Conservation (phyloP, 1,284 basidiomycete genomes). For the Pascua guehoae region DNA sequence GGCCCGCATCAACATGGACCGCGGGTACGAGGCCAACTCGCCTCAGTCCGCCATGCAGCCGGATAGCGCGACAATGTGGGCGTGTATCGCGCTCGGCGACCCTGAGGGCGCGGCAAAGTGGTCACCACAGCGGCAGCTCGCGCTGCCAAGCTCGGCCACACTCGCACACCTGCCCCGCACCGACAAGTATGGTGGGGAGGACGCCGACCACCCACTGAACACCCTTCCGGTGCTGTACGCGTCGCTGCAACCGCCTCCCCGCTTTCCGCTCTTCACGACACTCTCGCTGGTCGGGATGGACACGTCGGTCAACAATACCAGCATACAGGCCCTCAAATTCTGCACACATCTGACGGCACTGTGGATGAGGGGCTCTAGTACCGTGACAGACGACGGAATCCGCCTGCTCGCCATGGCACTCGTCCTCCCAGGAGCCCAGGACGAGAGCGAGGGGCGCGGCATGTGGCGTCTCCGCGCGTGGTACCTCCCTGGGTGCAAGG, state of each 20-base stretch:
- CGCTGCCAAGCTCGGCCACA: conserved; percentile 17
- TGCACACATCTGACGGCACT: conserved; percentile 36
- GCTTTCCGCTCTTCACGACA: conserved; percentile 31
- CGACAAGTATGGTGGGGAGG: conserved; percentile 1
- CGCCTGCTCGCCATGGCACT: conserved; percentile 28
- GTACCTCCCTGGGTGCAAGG: conserved; percentile 23
- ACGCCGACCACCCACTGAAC: conserved; percentile 28
- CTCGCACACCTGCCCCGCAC: conserved; percentile 24
- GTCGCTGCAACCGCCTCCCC: neutral
- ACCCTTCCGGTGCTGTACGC: conserved; percentile 28
- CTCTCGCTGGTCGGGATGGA: conserved; percentile 29
- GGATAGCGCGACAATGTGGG: conserved; percentile 41
- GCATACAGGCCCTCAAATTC: conserved; percentile 25
- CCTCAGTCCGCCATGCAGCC: conserved; percentile 12
- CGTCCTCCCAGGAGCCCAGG: neutral
- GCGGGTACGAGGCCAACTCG: neutral
- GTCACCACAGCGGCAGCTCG: conserved; percentile 18
- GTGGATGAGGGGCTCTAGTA: conserved; percentile 28
- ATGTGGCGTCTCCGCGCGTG: conserved; percentile 30
- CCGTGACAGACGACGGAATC: conserved; percentile 32
- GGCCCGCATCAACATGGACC: conserved; percentile 15
- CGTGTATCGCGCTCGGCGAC: conserved; percentile 23
- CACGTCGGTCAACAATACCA: conserved; percentile 25
- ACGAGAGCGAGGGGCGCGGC: conserved; percentile 15
- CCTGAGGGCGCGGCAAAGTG: conserved; percentile 13